Conservation (phyloP, 208 protist genomes). For the Acanthamoeba sp. region DNA sequence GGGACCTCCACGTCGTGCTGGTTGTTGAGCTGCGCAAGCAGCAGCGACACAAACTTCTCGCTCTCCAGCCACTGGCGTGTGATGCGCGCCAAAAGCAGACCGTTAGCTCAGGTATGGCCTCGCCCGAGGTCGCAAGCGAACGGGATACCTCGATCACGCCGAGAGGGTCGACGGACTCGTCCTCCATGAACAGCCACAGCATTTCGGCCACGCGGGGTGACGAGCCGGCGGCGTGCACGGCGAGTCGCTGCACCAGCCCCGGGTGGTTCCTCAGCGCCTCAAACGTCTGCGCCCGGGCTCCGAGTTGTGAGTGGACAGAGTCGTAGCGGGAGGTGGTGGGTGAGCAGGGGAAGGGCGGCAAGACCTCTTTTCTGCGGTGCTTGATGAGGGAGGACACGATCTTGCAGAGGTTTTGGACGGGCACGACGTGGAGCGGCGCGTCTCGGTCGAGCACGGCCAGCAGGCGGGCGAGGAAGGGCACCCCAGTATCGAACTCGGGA, state of each 20-base stretch:
- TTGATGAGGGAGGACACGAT: constrained; percentile 25
- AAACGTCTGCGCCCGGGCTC: neutral
- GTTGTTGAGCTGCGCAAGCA: constrained; percentile 19
- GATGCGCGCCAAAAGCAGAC: too few species aligned
- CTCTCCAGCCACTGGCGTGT: constrained; percentile 9
- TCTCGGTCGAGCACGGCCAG: neutral
- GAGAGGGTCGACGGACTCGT: neutral
- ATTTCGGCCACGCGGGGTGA: neutral
- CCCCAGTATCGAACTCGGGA: neutral
- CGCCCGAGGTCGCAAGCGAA: too few species aligned
- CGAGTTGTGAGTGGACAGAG: neutral
- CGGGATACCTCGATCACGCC: constrained; percentile 21
- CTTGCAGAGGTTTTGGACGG: constrained; percentile 15
- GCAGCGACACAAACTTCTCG: neutral
- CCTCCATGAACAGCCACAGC: constrained; percentile 12
- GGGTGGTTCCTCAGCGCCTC: neutral
- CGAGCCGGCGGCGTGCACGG: neutral
- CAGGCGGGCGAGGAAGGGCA: neutral
- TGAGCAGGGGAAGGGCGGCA: neutral
- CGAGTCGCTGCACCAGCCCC: neutral
- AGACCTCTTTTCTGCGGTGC: neutral
- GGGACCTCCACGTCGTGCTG: neutral
- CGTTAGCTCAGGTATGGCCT: too few species aligned
- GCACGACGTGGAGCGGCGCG: neutral
- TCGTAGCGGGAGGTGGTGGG: too few species aligned